These are phyloP conservation scores for Dendrocalamus sinicus DNA, from an alignment of 176 grass and related monocot genomes.

Conservation along the genomic window DNA sequence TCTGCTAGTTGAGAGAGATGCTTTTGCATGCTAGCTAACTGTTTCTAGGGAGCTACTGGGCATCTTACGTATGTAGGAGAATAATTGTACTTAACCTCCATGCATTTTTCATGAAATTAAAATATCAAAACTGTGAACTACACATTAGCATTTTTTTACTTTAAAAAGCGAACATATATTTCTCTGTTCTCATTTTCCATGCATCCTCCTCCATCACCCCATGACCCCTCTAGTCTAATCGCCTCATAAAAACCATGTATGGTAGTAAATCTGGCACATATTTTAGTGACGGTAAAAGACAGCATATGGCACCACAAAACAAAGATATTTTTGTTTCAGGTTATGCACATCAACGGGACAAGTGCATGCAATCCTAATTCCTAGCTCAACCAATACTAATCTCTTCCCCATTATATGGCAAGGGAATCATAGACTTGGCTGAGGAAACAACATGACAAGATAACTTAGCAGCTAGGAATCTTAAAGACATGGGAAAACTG, in stretches of 20 bases:
- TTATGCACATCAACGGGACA: constrained; percentile 40
- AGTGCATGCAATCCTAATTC: constrained; percentile 19
- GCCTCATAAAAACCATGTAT: background rate
- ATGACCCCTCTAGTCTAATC: background rate
- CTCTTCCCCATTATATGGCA: constrained; percentile 29
- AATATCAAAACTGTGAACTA: background rate
- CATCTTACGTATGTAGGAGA: constrained; percentile 5
- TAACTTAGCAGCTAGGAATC: constrained; percentile 52
- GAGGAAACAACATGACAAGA: constrained; percentile 36
- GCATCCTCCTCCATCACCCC: background rate
- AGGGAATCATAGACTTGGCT: background rate
- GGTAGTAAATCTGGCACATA: background rate
- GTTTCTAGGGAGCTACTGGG: background rate
- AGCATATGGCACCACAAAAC: background rate
- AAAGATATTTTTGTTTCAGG: constrained; percentile 3
- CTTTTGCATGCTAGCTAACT: constrained; percentile 10
- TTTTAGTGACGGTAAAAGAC: background rate
- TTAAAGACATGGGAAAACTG: constrained; percentile 39
- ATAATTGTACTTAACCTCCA: background rate
- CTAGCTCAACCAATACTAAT: constrained; percentile 23
- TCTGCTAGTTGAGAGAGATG: constrained; percentile 24
- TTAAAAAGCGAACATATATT: background rate
- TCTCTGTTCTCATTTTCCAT: constrained; percentile 19
- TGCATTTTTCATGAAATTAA: background rate
- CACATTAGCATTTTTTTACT: background rate